Percentiles rank a stretch among this genome's conserved stretches.
Evolutionary conservation across 1,284 basidiomycete genomes (phyloP).

Genomic region (Microbotryum intermedium): DNA sequence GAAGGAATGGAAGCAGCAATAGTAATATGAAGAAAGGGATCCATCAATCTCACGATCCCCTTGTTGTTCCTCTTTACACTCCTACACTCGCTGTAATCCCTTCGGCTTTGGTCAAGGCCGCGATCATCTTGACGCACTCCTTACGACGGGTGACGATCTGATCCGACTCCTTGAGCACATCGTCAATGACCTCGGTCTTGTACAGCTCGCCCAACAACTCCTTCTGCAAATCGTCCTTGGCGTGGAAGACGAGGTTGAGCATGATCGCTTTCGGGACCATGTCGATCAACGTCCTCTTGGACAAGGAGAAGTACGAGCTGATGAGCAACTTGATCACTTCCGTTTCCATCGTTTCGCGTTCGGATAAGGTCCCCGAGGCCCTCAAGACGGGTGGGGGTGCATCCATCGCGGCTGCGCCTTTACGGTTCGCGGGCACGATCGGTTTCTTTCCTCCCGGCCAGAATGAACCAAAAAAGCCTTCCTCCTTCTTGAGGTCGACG

Average conservation of each 20-base stretch:
- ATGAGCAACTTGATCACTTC: slow-evolving; percentile 81
- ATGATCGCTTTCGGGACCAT: slow-evolving; percentile 95
- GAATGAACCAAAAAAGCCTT: slow-evolving; percentile 95
- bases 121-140: slow-evolving; percentile 80
- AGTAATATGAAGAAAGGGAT: too few species aligned
- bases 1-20: too few species aligned
- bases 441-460: slow-evolving; percentile 53
- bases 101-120: slow-evolving; percentile 83
- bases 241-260: slow-evolving; percentile 79
- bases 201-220: slow-evolving; percentile 82
- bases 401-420: slow-evolving; percentile 73
- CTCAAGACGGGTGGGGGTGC: slow-evolving; percentile 82
- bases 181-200: slow-evolving; percentile 79
- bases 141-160: slow-evolving; percentile 70
- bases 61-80: background rate
- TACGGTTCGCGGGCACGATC: slow-evolving; percentile 55
- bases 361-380: slow-evolving; percentile 84
- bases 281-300: slow-evolving; percentile 98
- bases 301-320: slow-evolving; percentile 75
- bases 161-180: slow-evolving; percentile 77
- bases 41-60: too few species aligned
- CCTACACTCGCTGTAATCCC: slow-evolving; percentile 46
- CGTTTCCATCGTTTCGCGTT: slow-evolving; percentile 95
- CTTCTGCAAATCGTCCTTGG: slow-evolving; percentile 85
- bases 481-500: slow-evolving; percentile 73